A percentile compares a stretch with the other conserved stretches of the same genome.
Conservation (phyloP, 768 basidiomycete genomes). For the Russula abietina region DNA sequence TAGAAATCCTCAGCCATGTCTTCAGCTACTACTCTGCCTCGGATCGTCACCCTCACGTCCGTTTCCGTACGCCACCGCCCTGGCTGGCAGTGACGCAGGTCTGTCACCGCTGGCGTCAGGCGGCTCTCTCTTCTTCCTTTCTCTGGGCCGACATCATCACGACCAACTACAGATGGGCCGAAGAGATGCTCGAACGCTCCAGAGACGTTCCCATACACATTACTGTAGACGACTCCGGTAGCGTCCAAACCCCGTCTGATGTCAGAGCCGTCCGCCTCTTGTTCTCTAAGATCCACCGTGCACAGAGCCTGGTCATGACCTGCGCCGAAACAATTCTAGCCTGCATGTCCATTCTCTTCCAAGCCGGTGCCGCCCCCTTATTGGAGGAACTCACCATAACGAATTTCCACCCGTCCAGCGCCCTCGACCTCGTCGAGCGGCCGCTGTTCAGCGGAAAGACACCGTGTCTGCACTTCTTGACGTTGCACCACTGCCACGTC, state of each 20-base stretch:
- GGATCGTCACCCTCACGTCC: conserved; percentile 14
- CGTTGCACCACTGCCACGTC: conserved; percentile 16
- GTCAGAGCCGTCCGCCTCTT: conserved; percentile 3
- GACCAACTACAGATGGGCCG: conserved; percentile 18
- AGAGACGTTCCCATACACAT: conserved; percentile 18
- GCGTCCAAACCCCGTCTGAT: conserved; percentile 7
- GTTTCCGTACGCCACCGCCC: conserved; percentile 11
- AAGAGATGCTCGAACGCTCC: conserved; percentile 21
- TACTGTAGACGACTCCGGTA: conserved; percentile 14
- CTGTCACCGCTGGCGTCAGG: conserved; percentile 21
- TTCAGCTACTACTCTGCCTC: conserved; percentile 21
- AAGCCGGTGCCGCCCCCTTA: conserved; percentile 9
- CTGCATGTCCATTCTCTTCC: conserved; percentile 16
- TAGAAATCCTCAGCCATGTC: conserved; percentile 19
- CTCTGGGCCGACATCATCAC: conserved; percentile 22
- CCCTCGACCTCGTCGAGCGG: conserved; percentile 3
- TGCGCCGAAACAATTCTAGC: not conserved
- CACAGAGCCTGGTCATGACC: conserved; percentile 21
- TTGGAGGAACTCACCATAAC: conserved; percentile 18
- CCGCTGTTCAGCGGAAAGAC: conserved; percentile 16
- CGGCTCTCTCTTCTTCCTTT: conserved; percentile 14
- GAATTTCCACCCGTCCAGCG: conserved; percentile 9
- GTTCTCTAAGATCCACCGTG: conserved; percentile 13
- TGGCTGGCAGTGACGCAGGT: conserved; percentile 22
- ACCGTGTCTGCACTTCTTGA: conserved; percentile 15